These are phyloP conservation scores for Cladophialophora chaetospira DNA, from an alignment of 2,329 filamentous ascomycete species.

Conservation along the genomic window DNA sequence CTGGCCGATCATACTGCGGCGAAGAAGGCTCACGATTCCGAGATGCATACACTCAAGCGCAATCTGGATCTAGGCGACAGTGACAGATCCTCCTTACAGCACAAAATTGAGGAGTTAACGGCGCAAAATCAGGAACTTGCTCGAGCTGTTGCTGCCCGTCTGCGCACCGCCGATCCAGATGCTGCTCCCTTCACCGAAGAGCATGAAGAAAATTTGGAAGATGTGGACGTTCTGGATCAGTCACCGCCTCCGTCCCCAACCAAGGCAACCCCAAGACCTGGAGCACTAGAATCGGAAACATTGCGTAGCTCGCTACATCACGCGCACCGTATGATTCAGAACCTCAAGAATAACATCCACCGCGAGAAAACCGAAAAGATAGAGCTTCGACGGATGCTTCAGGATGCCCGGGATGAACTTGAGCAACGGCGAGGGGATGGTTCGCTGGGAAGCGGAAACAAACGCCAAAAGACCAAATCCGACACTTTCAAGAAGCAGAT, in stretches of 20 bases:
- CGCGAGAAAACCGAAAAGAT: slow-evolving; percentile 98
- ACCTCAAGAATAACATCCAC: slow-evolving; percentile 89
- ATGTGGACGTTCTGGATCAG: slow-evolving; percentile 78
- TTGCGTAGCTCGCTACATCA: slow-evolving; percentile 91
- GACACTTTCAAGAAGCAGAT: slow-evolving; percentile 76
- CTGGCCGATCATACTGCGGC: slow-evolving; percentile 75
- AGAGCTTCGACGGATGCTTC: slow-evolving; percentile 89
- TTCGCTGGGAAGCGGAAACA: slow-evolving; percentile 48
- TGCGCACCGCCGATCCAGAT: slow-evolving; percentile 63
- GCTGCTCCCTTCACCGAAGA: slow-evolving; percentile 52
- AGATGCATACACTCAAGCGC: slow-evolving; percentile 80
- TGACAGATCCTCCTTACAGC: slow-evolving; percentile 76
- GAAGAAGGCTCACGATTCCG: slow-evolving; percentile 84
- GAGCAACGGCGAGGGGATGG: slow-evolving; percentile 64
- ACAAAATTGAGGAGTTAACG: slow-evolving; percentile 83
- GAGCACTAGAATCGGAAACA: slow-evolving; percentile 91
- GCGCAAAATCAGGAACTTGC: slow-evolving; percentile 90
- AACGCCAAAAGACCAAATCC: slow-evolving; percentile 63
- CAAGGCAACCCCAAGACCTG: slow-evolving; percentile 85
- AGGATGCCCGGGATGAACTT: slow-evolving; percentile 91
- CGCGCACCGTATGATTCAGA: slow-evolving; percentile 95
- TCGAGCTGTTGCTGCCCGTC: slow-evolving; percentile 75
- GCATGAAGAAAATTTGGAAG: slow-evolving; percentile 61
- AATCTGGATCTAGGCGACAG: slow-evolving; percentile 75
- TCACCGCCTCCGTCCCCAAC: slow-evolving; percentile 87